A percentile compares a stretch with the other conserved stretches of the same genome.
phyloP scores from a whole-genome alignment of 2,329 filamentous ascomycete genomes.

The Ceratocystis destructans region DNA sequence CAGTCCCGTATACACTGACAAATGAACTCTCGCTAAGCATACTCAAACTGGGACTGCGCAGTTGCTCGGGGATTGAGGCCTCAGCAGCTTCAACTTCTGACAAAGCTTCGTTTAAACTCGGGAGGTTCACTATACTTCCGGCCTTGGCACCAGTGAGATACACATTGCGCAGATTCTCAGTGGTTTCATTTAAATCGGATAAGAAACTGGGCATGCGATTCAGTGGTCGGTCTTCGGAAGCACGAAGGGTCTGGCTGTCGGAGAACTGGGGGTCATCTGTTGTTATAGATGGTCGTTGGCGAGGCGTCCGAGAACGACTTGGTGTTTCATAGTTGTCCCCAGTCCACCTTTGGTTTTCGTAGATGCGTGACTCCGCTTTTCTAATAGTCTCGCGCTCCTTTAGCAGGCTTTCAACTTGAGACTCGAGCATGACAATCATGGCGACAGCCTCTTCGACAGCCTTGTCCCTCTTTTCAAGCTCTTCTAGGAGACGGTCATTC shows the following conservation, averaged over 20 bases:
- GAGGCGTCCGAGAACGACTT: conserved; percentile 1
- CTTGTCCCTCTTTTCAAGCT: conserved; percentile 54
- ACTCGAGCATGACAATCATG: conserved; percentile 54
- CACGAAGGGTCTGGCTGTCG: background rate
- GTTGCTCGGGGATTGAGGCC: conserved; percentile 21
- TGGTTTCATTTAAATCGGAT: conserved; percentile 44
- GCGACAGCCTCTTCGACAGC: conserved; percentile 57
- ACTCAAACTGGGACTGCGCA: conserved; percentile 48
- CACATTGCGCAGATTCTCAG: conserved; percentile 47
- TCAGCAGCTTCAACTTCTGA: conserved; percentile 16
- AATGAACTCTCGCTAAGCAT: conserved; percentile 56
- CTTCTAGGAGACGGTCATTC: conserved; percentile 43
- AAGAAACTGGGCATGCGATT: conserved; percentile 51
- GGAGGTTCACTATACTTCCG: conserved; percentile 38
- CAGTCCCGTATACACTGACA: conserved; percentile 44
- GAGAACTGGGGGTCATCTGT: conserved; percentile 20
- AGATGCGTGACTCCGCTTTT: conserved; percentile 30
- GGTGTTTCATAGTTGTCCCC: conserved; percentile 17
- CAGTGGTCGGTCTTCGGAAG: conserved; percentile 25
- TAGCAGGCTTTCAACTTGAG: conserved; percentile 40
- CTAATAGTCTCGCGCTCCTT: conserved; percentile 41
- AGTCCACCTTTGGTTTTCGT: conserved; percentile 14
- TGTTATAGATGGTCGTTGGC: conserved; percentile 3
- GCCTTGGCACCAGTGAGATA: conserved; percentile 35
- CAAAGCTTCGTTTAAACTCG: conserved; percentile 23